phyloP scores from a whole-genome alignment of 768 basidiomycete genomes.

The Pilatotrama ljubarskyi region DNA sequence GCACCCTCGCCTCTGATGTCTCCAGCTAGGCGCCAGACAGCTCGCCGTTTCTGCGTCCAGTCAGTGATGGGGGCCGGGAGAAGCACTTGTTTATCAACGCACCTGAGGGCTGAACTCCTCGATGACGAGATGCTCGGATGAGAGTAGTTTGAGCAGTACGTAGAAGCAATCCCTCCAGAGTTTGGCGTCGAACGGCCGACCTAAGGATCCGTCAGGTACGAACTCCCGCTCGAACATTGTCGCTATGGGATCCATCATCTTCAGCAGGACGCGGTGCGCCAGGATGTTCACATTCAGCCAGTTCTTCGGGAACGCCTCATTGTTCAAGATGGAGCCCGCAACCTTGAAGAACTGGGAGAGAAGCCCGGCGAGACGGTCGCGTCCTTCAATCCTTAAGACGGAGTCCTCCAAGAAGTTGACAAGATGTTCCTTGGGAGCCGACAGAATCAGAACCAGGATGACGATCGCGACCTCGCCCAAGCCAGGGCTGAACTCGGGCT shows the following conservation, averaged over 20 bases:
- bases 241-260: constrained; percentile 82
- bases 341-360: constrained; percentile 82
- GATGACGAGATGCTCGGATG: constrained; percentile 89
- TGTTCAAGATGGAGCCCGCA: constrained; percentile 75
- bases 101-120: constrained; percentile 96
- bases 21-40: constrained; percentile 94
- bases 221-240: constrained; percentile 78
- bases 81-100: constrained; percentile 7
- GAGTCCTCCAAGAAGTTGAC: constrained; percentile 77
- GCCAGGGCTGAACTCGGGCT: constrained; percentile 65
- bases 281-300: constrained; percentile 93
- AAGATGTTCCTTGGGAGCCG: constrained; percentile 78
- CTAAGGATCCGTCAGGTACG: constrained; percentile 65
- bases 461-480: constrained; percentile 87
- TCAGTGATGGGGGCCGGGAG: not conserved
- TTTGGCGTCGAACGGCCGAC: constrained; percentile 66
- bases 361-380: constrained; percentile 69
- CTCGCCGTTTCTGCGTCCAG: constrained; percentile 75
- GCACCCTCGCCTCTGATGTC: constrained; percentile 94
- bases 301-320: constrained; percentile 83
- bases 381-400: constrained; percentile 86
- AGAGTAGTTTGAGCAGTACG: constrained; percentile 81
- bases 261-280: constrained; percentile 84
- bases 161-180: constrained; percentile 83
- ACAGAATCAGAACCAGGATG: constrained; percentile 75